These are phyloP conservation scores for Euclidium syriacum DNA, from an alignment of 345 rosid species.

Conservation along the genomic window DNA sequence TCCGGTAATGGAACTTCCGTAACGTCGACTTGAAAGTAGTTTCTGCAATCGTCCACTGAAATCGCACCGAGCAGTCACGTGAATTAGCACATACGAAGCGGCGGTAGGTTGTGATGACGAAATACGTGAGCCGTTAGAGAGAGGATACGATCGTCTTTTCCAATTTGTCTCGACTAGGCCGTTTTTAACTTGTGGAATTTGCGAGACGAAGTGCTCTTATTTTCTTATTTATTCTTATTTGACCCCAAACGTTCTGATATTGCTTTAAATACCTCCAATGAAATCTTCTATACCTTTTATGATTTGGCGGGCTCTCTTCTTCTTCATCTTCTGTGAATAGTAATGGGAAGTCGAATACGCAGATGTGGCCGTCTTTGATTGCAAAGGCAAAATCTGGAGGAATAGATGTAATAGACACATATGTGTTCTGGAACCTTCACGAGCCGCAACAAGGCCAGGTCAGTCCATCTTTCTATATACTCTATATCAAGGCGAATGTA, in stretches of 20 bases:
- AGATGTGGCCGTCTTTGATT: conserved; percentile 93
- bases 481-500: background rate
- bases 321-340: background rate
- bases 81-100: conserved; percentile 10
- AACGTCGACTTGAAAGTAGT: background rate
- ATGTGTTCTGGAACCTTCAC: conserved; percentile 87
- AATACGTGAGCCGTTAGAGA: conserved; percentile 21
- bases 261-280: background rate
- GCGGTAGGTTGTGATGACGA: conserved; percentile 8
- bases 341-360: conserved; percentile 25
- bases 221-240: background rate
- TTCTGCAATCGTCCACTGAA: background rate
- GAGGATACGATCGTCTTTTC: conserved; percentile 21
- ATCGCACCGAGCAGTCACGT: conserved; percentile 12
- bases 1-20: background rate
- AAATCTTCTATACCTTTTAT: background rate
- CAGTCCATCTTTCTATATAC: background rate
- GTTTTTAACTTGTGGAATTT: conserved; percentile 7
- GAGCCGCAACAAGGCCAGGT: conserved; percentile 83
- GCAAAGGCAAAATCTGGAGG: conserved; percentile 81
- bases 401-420: conserved; percentile 76
- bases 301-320: conserved; percentile 13
- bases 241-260: background rate
- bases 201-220: background rate
- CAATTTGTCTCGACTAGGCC: background rate